Evolutionary conservation across 73 alveolate species (phyloP).

Genomic region (Tetrahymena thermophila): DNA sequence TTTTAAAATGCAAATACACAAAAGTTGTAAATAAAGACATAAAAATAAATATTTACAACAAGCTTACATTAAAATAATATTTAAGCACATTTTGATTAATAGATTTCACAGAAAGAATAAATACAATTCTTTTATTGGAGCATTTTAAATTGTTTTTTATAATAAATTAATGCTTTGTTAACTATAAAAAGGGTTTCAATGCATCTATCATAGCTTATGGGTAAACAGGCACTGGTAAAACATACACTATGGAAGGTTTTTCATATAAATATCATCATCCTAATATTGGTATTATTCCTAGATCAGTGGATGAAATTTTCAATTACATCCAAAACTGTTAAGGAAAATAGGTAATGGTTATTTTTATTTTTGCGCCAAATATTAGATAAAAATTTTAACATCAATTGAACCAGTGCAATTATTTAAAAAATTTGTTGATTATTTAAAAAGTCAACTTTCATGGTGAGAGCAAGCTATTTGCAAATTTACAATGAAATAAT

Average conservation of each 20-base stretch:
- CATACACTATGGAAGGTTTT: slow-evolving; percentile 83
- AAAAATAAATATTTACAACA: too few species aligned
- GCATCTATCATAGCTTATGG: slow-evolving; percentile 74
- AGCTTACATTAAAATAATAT: too few species aligned
- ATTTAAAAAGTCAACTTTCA: slow-evolving; percentile 52
- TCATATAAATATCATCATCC: slow-evolving; percentile 40
- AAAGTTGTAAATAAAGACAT: too few species aligned
- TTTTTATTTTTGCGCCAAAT: background rate
- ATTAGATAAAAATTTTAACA: background rate
- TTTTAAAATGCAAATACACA: background rate
- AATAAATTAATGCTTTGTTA: background rate
- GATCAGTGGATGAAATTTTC: slow-evolving; percentile 64
- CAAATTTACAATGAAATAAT: slow-evolving; percentile 88
- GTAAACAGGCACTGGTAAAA: slow-evolving; percentile 87
- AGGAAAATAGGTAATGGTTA: background rate
- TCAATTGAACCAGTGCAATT: background rate
- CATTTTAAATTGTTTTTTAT: background rate
- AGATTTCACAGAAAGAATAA: too few species aligned
- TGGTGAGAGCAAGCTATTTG: slow-evolving; percentile 74
- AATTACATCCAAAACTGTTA: slow-evolving; percentile 30
- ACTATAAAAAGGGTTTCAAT: slow-evolving; percentile 55
- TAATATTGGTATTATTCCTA: slow-evolving; percentile 57
- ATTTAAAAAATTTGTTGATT: slow-evolving; percentile 12
- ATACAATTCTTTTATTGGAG: too few species aligned
- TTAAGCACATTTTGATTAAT: too few species aligned